phyloP scores from a whole-genome alignment of 192 early-diverging fungal species.

The Coemansia sp. region DNA sequence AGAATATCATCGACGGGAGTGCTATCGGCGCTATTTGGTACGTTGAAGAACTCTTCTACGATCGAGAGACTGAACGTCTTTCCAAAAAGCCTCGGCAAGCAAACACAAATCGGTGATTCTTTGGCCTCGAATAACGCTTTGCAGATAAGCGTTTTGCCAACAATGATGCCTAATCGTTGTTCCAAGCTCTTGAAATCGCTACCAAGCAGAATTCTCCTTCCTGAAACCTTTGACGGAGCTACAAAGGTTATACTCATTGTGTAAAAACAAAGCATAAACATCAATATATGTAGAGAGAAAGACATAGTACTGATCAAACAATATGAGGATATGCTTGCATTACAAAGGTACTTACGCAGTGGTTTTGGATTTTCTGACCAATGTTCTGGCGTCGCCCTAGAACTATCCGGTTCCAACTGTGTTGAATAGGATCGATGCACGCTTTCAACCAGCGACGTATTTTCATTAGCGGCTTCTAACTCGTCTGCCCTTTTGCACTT shows the following conservation, averaged over 20 bases:
- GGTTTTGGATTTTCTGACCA: too few species aligned
- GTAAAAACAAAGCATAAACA: not conserved
- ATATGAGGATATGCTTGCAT: too few species aligned
- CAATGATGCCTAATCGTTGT: not conserved
- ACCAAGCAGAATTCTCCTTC: not conserved
- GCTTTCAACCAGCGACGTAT: too few species aligned
- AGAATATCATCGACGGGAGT: not conserved
- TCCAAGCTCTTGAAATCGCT: slow-evolving; percentile 10
- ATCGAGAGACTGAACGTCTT: slow-evolving; percentile 30
- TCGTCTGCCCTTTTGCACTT: too few species aligned
- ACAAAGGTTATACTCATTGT: not conserved
- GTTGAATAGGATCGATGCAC: too few species aligned
- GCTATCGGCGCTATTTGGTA: not conserved
- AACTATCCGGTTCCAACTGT: too few species aligned
- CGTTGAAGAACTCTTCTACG: slow-evolving; percentile 27
- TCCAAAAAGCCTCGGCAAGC: slow-evolving; percentile 17
- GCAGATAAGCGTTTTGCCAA: slow-evolving; percentile 15
- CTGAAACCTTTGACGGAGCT: slow-evolving; percentile 8
- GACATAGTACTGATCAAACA: too few species aligned
- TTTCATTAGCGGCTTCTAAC: too few species aligned
- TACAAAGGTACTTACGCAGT: too few species aligned
- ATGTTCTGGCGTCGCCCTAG: too few species aligned
- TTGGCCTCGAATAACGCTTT: not conserved
- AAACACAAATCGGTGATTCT: slow-evolving; percentile 5
- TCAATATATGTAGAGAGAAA: too few species aligned